Evolutionary conservation across 202 grass and related monocot species (phyloP).

Genomic region (Alloteropsis angusta): DNA sequence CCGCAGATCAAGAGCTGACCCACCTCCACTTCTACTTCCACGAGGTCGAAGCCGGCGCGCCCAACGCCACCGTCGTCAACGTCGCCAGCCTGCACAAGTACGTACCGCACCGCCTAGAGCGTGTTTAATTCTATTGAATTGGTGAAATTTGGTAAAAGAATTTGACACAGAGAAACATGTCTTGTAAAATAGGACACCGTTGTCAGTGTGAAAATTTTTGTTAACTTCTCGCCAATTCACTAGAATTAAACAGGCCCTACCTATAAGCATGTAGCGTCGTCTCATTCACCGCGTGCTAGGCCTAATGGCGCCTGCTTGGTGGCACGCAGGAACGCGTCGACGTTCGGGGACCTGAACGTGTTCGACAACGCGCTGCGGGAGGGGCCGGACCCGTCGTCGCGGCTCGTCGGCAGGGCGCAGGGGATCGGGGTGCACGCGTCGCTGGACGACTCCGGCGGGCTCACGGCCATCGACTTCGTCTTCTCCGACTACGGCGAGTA

Average conservation of each 20-base stretch:
- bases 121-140: too few relatives aligned
- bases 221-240: too few relatives aligned
- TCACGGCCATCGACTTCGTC: constrained; percentile 34
- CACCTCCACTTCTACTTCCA: constrained; percentile 74
- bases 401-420: constrained; percentile 41
- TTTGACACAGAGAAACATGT: too few relatives aligned
- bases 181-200: too few relatives aligned
- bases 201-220: too few relatives aligned
- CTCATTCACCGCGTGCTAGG: too few relatives aligned
- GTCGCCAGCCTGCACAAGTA: constrained; percentile 36
- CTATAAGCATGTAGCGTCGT: too few relatives aligned
- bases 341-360: constrained; percentile 51
- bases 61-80: constrained; percentile 45
- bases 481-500: constrained; percentile 44
- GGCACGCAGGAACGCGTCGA: constrained; percentile 30
- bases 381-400: constrained; percentile 42
- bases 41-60: constrained; percentile 35
- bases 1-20: not conserved
- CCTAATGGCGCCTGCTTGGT: too few relatives aligned
- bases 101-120: not conserved
- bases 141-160: too few relatives aligned
- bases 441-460: constrained; percentile 31
- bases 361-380: constrained; percentile 49
- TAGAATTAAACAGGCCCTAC: too few relatives aligned
- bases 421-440: constrained; percentile 44